A percentile compares a stretch with the other conserved stretches of the same genome.
Conservation (phyloP, 2,329 filamentous ascomycete genomes). For the Sphaerostilbella broomeana region DNA sequence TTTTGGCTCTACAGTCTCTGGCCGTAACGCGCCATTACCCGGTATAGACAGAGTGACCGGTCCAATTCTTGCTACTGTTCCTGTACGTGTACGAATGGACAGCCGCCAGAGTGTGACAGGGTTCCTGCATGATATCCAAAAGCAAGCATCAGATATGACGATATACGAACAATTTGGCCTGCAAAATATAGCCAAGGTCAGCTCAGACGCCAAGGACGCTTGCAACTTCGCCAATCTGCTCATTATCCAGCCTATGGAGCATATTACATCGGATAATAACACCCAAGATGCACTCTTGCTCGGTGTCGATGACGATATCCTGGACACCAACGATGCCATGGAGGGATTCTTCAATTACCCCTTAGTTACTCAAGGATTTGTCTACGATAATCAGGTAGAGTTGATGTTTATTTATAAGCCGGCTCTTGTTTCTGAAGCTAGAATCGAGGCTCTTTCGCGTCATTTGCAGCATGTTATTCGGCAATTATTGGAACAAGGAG, state of each 20-base stretch:
- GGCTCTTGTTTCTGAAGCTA: neutral
- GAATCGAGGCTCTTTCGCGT: slow-evolving; percentile 1
- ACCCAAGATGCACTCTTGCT: neutral
- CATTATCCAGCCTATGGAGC: slow-evolving; percentile 10
- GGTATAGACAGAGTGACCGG: slow-evolving; percentile 16
- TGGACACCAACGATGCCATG: neutral
- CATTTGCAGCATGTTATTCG: slow-evolving; percentile 4
- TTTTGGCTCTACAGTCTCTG: slow-evolving; percentile 16
- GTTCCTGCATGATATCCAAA: slow-evolving; percentile 10
- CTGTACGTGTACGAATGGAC: slow-evolving; percentile 4
- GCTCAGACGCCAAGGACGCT: slow-evolving; percentile 9
- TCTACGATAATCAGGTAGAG: slow-evolving; percentile 5
- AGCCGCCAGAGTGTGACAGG: neutral
- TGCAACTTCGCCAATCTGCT: slow-evolving; percentile 17
- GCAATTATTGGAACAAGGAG: neutral
- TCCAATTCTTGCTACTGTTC: slow-evolving; percentile 15
- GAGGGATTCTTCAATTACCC: slow-evolving; percentile 5
- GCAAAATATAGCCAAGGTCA: slow-evolving; percentile 17
- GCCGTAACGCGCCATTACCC: slow-evolving; percentile 17
- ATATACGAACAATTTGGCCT: slow-evolving; percentile 18
- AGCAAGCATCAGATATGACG: slow-evolving; percentile 14
- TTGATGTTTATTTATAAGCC: slow-evolving; percentile 6
- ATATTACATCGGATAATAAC: neutral
- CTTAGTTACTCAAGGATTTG: neutral
- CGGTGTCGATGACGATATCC: neutral